These are phyloP conservation scores for Fomitopsis pinicola DNA, from an alignment of 1,284 basidiomycete species.

Conservation along the genomic window DNA sequence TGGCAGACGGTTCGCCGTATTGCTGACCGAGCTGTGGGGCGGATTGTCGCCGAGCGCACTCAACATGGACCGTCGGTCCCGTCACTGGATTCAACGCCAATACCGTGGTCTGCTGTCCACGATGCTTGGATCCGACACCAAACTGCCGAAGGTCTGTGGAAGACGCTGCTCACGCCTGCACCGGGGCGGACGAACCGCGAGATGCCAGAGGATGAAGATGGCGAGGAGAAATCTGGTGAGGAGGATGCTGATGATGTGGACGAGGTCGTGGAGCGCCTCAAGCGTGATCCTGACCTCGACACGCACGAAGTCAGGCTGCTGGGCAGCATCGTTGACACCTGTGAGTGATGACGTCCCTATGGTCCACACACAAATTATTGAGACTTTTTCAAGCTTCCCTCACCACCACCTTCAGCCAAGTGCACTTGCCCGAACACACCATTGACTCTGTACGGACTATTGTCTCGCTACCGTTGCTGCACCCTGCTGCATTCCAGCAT, in stretches of 20 bases:
- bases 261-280: conserved; percentile 71
- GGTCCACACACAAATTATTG: conserved; percentile 8
- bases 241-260: conserved; percentile 46
- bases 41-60: conserved; percentile 44
- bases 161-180: conserved; percentile 57
- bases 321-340: conserved; percentile 79
- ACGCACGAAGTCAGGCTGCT: conserved; percentile 75
- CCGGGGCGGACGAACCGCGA: conserved; percentile 36
- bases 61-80: conserved; percentile 23
- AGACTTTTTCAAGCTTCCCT: conserved; percentile 47
- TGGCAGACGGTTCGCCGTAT: conserved; percentile 68
- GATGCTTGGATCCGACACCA: conserved; percentile 58
- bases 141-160: conserved; percentile 46
- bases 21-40: conserved; percentile 70
- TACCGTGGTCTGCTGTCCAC: conserved; percentile 62
- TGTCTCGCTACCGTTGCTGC: conserved; percentile 86
- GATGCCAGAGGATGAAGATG: conserved; percentile 31
- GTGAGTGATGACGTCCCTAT: conserved; percentile 35
- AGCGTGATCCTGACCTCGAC: conserved; percentile 70
- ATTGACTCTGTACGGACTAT: conserved; percentile 88
- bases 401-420: conserved; percentile 81
- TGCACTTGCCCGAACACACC: conserved; percentile 83
- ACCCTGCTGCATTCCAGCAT: conserved; percentile 86
- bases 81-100: conserved; percentile 49
- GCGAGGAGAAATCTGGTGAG: conserved; percentile 29